Base-by-base conservation (phyloP, 768 basidiomycete species). In the Mycena alexandri region DNA sequence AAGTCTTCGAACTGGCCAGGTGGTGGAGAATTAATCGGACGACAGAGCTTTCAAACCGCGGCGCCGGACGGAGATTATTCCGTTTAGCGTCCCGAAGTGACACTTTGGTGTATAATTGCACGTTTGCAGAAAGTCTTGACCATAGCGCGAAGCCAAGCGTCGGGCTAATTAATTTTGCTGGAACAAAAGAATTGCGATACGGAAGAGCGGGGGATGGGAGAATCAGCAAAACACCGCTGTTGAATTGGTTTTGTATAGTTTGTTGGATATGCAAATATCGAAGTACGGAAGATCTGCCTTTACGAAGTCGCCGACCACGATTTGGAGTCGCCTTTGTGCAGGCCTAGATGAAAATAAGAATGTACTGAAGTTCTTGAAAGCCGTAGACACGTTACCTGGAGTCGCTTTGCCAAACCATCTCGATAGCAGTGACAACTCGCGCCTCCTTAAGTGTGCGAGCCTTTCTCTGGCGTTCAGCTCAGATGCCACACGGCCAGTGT, bases 281-380 rank as follows among this genome's bases (percentile, higher is more conserved):
- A 99, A 99, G 80, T 96, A 99, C 12, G 98, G 98, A n/a, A 99
- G 83, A 59, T 96, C 94, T n/a, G 93, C 94, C 80, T 99, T 99
- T 75, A 98, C 94, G 76, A 99, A 98, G 79, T 99, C 98, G 53
- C 97, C 98, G 65, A 99, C 93, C 72, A 98, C 89, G 68, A 99
- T 90, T 71, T 98, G 93, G 1, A 99, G 89, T 75, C 97, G 97
- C 71, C 93, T 88, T 79, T 98, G 97, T 75, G 96, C 95, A 4
- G 98, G 95, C 76, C 96, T 99, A 73, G 29, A 12, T 36, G 34
- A 36, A 55, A 53, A 42, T 70, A 67, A 41, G 90, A 96, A 81
- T 79, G 34, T 12, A 98, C 97, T 91, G n/a, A n/a, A n/a, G n/a
- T n/a, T n/a, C n/a, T n/a, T n/a, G n/a, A n/a, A n/a, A n/a, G n/a